Base-by-base conservation (phyloP, 306 rosid genomes). In the Betula pendula region DNA sequence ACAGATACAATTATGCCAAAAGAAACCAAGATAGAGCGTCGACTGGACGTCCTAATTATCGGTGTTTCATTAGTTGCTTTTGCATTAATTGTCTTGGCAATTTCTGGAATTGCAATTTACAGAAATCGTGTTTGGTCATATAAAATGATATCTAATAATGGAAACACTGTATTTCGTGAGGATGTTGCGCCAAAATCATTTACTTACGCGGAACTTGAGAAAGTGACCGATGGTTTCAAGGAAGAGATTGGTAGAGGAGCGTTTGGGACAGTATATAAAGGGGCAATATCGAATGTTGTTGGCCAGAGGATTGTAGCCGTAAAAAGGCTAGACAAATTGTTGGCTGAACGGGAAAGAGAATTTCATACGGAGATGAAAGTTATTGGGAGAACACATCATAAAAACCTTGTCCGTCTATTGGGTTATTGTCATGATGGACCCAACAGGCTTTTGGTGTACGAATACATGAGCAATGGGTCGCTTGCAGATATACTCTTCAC, bases 211-310 rank as follows among this genome's bases (percentile, higher is more conserved):
- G 80, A 82, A 11, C 63, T 82, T 15, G 77, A 82, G 65, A 43
- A 40, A 22, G 52, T 74, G 52, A 82, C 79, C 0, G 70, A 63
- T n/a, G 68, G 58, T 27, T 83, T 83, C 78, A 75, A 75, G 63
- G 83, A 79, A 27, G 83, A 71, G 35, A 29, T 78, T 4, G 86
- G 83, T 8, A 70, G 73, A 83, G 86, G 86, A 62, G 65, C 81
- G 0, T 83, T 66, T 22, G 78, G 80, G 19, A 74, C 66, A 19
- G 81, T 83, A 16, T 78, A 83, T 35, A 79, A 53, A 60, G 83
- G 83, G 19, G 59, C 17, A 40, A 79, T 53, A 10, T 11, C 8
- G 22, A 25, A 27, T 1, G 29, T 70, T 35, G 25, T 38, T 8
- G 7, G 42, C 8, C 8, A 68, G 19, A 78, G 20, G 44, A 20